Percentiles rank a stretch among this genome's conserved stretches.
phyloP scores from a whole-genome alignment of 2,329 filamentous ascomycete genomes.

The Paecilomyces dactylethromorphus region DNA sequence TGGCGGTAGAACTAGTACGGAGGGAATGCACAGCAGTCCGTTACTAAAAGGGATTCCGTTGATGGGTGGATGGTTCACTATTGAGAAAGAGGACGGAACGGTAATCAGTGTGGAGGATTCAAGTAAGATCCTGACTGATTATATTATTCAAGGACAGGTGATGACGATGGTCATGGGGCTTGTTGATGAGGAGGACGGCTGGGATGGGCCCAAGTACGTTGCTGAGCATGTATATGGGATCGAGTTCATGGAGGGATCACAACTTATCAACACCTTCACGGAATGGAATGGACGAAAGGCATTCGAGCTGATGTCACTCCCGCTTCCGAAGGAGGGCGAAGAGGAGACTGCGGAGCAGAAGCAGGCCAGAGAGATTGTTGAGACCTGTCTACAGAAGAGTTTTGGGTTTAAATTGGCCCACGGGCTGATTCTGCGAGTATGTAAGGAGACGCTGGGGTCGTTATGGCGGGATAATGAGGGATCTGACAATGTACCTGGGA shows the following conservation, averaged over 20 bases:
- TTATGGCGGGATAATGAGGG: slow-evolving; percentile 47
- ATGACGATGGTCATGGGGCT: slow-evolving; percentile 48
- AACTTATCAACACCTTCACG: slow-evolving; percentile 49
- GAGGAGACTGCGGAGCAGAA: slow-evolving; percentile 41
- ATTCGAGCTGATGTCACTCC: slow-evolving; percentile 45
- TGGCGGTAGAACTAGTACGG: slow-evolving; percentile 42
- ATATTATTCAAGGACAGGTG: slow-evolving; percentile 52
- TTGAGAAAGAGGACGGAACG: slow-evolving; percentile 22
- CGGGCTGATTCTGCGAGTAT: slow-evolving; percentile 46
- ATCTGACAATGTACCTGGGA: slow-evolving; percentile 44
- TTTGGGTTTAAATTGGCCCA: slow-evolving; percentile 53
- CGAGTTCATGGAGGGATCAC: slow-evolving; percentile 45
- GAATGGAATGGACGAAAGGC: slow-evolving; percentile 45
- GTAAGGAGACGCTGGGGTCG: slow-evolving; percentile 46
- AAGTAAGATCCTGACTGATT: slow-evolving; percentile 46
- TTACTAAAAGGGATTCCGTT: slow-evolving; percentile 42
- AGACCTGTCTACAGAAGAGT: slow-evolving; percentile 43
- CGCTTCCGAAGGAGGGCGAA: slow-evolving; percentile 32
- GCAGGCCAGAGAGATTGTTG: slow-evolving; percentile 46
- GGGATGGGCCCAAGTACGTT: slow-evolving; percentile 50
- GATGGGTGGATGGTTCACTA: slow-evolving; percentile 17
- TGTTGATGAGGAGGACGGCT: slow-evolving; percentile 44
- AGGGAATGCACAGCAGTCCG: slow-evolving; percentile 45
- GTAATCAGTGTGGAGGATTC: slow-evolving; percentile 33
- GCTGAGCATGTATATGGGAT: slow-evolving; percentile 45